A percentile compares a stretch with the other conserved stretches of the same genome.
Conservation (phyloP, 75 land plant genomes). For the Pseudotsuga menziesii region DNA sequence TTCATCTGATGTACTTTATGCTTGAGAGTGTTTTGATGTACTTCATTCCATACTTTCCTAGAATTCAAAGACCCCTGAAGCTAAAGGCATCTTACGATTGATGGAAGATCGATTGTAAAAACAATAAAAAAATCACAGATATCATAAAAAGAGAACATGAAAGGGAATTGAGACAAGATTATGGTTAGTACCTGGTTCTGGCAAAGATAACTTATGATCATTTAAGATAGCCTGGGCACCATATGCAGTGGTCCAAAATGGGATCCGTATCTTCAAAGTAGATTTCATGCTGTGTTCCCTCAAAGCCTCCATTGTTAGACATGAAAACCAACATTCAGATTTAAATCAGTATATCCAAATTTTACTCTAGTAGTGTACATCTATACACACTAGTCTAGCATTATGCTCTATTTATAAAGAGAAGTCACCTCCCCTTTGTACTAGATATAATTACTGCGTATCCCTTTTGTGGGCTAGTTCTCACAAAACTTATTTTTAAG, state of each 20-base stretch:
- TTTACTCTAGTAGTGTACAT: neutral
- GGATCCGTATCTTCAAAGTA: conserved; percentile 61
- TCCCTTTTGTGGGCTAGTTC: neutral
- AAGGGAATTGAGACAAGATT: no score
- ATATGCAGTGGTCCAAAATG: conserved; percentile 54
- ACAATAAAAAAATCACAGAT: no score
- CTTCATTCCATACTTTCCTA: no score
- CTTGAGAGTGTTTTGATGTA: no score
- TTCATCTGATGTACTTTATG: no score
- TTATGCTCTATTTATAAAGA: neutral
- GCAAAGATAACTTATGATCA: conserved; percentile 29
- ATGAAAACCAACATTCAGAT: conserved; percentile 4
- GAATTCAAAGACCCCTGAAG: no score
- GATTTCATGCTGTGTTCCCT: conserved; percentile 23
- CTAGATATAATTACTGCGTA: no score
- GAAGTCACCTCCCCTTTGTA: neutral
- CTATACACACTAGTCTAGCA: neutral
- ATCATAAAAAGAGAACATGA: no score
- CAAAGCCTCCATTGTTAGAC: neutral
- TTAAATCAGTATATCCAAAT: neutral
- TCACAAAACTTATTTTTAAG: no score
- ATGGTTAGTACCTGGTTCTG: conserved; percentile 65
- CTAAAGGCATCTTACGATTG: no score
- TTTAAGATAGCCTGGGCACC: conserved; percentile 45
- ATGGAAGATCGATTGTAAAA: no score